phyloP scores from a whole-genome alignment of 352 stramenopile genomes.

The Phytophthora colocasiae region DNA sequence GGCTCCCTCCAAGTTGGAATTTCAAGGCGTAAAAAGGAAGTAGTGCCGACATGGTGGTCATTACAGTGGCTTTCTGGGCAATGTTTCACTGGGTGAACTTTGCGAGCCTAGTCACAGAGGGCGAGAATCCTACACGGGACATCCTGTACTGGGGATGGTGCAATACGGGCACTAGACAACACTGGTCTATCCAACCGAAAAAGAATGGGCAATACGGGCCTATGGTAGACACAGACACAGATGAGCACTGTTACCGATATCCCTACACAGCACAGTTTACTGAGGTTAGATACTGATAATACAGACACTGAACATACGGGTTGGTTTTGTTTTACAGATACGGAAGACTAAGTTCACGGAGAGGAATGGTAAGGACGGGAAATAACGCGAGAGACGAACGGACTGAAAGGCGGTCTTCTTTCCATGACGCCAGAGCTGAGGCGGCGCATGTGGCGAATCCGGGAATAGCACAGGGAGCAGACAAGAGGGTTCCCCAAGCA shows the following conservation, averaged over 20 bases:
- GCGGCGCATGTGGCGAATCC: background rate
- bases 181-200: too few species aligned
- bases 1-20: too few species aligned
- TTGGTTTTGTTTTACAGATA: background rate
- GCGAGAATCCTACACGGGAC: background rate
- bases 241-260: too few species aligned
- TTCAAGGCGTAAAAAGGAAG: background rate
- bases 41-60: slow-evolving; percentile 1
- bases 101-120: background rate
- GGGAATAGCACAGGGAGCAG: background rate
- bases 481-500: background rate
- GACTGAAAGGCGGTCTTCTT: background rate
- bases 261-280: too few species aligned
- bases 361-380: background rate
- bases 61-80: slow-evolving; percentile 3
- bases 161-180: too few species aligned
- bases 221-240: too few species aligned
- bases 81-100: background rate
- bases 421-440: background rate
- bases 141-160: too few species aligned
- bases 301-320: too few species aligned
- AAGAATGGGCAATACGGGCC: too few species aligned
- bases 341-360: too few species aligned
- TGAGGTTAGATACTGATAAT: too few species aligned
- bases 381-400: background rate